Conservation (phyloP, 192 early-diverging fungal genomes). For the Entomortierella parvispora region DNA sequence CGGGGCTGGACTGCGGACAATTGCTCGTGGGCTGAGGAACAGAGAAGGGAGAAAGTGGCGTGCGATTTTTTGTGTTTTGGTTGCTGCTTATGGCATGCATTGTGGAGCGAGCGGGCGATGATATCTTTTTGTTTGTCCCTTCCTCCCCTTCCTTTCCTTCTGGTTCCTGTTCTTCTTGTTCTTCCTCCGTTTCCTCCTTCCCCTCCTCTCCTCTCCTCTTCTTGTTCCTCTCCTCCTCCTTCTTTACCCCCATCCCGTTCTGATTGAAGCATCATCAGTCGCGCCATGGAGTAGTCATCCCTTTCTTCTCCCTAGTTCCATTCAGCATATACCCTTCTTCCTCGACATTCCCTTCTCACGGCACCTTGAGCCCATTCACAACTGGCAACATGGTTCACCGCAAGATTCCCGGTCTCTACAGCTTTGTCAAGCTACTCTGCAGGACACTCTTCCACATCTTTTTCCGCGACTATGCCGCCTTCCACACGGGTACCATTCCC, state of each 20-base stretch:
- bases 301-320: background rate
- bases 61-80: background rate
- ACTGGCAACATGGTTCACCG: constrained; percentile 18
- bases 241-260: background rate
- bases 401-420: constrained; percentile 46
- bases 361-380: background rate
- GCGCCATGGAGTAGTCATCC: background rate
- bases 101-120: background rate
- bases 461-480: constrained; percentile 53
- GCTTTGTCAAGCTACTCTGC: constrained; percentile 44
- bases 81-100: background rate
- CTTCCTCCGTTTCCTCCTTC: constrained; percentile 3
- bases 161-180: background rate
- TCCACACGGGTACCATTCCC: constrained; percentile 42
- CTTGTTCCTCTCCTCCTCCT: background rate
- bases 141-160: background rate
- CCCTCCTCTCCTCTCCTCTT: background rate
- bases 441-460: constrained; percentile 53
- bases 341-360: background rate
- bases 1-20: no score
- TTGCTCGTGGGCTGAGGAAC: no score
- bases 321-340: background rate
- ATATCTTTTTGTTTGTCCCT: background rate
- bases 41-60: no score
- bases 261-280: no score